phyloP scores from a whole-genome alignment of 2,329 filamentous ascomycete genomes.

The Fusarium mundagurra region DNA sequence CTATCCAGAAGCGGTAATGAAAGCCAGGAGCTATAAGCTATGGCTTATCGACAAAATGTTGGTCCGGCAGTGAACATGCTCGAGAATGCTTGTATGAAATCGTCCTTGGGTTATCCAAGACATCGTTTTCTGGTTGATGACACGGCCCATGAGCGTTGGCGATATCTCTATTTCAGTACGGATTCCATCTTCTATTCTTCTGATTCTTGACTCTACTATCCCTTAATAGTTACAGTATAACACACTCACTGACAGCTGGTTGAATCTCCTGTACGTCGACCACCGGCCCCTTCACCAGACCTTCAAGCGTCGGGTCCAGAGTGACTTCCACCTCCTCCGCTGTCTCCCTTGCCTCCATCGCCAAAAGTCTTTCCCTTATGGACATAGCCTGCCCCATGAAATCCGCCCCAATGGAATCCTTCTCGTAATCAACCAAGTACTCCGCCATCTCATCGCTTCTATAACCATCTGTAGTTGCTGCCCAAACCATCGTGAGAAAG shows the following conservation, averaged over 20 bases:
- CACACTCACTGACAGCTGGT: neutral
- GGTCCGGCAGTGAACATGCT: too few species aligned
- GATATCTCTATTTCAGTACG: neutral
- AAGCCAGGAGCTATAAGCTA: neutral
- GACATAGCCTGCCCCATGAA: constrained; percentile 27
- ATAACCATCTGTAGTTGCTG: constrained; percentile 12
- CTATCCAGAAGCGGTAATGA: neutral
- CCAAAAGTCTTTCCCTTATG: constrained; percentile 9
- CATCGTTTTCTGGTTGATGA: too few species aligned
- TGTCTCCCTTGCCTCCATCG: constrained; percentile 13
- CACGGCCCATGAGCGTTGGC: too few species aligned
- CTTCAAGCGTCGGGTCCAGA: neutral
- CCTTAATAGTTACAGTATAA: neutral
- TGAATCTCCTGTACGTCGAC: neutral
- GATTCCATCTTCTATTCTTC: neutral
- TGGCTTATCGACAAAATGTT: neutral
- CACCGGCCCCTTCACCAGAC: neutral
- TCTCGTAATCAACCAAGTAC: constrained; percentile 29
- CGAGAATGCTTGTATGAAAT: neutral
- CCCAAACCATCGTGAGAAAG: constrained; percentile 30
- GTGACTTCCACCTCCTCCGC: neutral
- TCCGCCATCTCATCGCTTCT: constrained; percentile 10
- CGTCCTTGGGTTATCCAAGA: neutral
- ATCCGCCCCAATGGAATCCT: constrained; percentile 19
- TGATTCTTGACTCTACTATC: accelerated